Percentiles rank a stretch among this genome's conserved stretches.
Evolutionary conservation across 116 monocot genomes (phyloP).

Genomic region (Iris pallida): DNA sequence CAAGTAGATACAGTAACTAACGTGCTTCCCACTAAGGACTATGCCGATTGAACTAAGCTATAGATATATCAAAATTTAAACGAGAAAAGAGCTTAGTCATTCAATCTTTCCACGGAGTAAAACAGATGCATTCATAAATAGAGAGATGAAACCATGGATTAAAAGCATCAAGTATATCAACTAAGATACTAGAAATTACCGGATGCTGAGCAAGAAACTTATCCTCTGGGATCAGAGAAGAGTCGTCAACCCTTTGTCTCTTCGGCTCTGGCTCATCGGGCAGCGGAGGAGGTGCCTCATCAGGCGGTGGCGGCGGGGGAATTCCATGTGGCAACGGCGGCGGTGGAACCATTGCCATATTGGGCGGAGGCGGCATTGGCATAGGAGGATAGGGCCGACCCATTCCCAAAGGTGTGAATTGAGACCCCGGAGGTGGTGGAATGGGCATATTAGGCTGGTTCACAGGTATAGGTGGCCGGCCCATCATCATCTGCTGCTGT

Average conservation of each 20-base stretch:
- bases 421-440: conserved; percentile 82
- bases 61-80: neutral
- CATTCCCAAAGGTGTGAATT: conserved; percentile 42
- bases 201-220: conserved; percentile 89
- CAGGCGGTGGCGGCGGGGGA: conserved; percentile 63
- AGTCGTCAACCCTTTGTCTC: conserved; percentile 8
- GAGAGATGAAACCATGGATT: neutral
- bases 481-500: conserved; percentile 41
- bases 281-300: conserved; percentile 67
- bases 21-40: no score
- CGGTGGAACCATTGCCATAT: conserved; percentile 38
- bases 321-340: conserved; percentile 42
- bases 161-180: neutral
- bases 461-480: conserved; percentile 32
- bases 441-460: conserved; percentile 50
- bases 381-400: conserved; percentile 40
- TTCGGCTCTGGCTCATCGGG: conserved; percentile 36
- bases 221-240: conserved; percentile 78
- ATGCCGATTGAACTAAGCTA: neutral
- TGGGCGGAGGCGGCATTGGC: conserved; percentile 37
- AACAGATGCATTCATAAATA: neutral
- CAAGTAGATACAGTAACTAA: no score
- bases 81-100: no score
- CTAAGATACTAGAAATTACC: conserved; percentile 35
- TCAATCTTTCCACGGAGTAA: neutral